A percentile compares a stretch with the other conserved stretches of the same genome.
Evolutionary conservation across 225 moss, liverwort and hornwort species (phyloP).

Genomic region (Marchantia paleacea): DNA sequence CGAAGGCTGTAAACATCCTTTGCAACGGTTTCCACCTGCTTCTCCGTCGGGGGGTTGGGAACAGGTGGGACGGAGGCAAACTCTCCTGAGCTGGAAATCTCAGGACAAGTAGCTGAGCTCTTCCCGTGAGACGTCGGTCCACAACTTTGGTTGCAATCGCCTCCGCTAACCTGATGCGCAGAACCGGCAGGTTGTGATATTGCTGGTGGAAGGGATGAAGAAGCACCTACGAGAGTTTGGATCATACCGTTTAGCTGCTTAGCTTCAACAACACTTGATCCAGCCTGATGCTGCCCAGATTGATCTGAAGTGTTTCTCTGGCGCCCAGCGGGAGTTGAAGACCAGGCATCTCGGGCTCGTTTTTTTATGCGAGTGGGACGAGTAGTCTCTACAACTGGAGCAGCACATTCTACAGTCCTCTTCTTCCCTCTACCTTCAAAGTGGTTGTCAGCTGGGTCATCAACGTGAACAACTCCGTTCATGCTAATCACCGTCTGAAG

Average conservation of each 20-base stretch:
- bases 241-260: background rate
- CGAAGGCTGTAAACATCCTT: constrained; percentile 25
- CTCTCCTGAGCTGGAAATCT: no score
- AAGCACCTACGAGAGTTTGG: background rate
- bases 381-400: background rate
- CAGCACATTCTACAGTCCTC: constrained; percentile 8
- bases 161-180: background rate
- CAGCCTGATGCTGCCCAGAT: background rate
- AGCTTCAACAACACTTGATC: background rate
- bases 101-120: no score
- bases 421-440: constrained; percentile 15
- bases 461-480: background rate
- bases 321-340: background rate
- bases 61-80: background rate
- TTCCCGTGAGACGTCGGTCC: background rate
- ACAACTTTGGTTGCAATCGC: background rate
- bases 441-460: background rate
- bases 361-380: constrained; percentile 28
- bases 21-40: constrained; percentile 9
- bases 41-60: background rate
- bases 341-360: constrained; percentile 19
- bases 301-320: background rate
- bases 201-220: background rate
- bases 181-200: background rate
- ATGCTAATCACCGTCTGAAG: background rate